Evolutionary conservation across 257 asterid genomes (phyloP).

Genomic region (Solanum dulcamara): DNA sequence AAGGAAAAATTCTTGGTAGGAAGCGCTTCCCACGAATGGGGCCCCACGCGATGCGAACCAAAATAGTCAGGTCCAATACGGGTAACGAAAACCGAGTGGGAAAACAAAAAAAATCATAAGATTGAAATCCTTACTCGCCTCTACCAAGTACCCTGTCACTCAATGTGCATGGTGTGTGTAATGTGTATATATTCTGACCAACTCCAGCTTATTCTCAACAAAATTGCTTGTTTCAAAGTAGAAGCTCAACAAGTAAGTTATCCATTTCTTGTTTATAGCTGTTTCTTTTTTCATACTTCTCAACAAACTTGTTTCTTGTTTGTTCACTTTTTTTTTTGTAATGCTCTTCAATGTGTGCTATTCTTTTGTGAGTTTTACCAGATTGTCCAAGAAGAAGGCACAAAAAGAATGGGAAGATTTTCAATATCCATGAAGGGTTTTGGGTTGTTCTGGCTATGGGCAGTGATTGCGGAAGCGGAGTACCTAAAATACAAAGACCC

Average conservation of each 20-base stretch:
- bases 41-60: no score
- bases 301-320: not conserved
- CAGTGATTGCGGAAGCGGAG: not conserved
- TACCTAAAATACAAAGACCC: conserved; percentile 13
- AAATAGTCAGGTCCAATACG: no score
- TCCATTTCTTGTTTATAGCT: not conserved
- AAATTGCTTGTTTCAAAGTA: not conserved
- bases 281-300: not conserved
- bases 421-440: not conserved
- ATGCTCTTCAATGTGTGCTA: not conserved
- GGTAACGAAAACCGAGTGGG: no score
- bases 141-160: not conserved
- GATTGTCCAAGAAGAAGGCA: not conserved
- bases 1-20: no score
- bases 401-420: not conserved
- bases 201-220: not conserved
- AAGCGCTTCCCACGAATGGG: no score
- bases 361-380: not conserved
- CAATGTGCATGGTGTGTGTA: not conserved
- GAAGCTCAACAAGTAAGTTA: not conserved
- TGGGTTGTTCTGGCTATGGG: not conserved
- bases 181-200: not conserved
- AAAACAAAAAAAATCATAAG: no score
- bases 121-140: no score
- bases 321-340: not conserved